These are phyloP conservation scores for Trichoderma parareesei DNA, from an alignment of 495 filamentous ascomycete species.

Conservation along the genomic window DNA sequence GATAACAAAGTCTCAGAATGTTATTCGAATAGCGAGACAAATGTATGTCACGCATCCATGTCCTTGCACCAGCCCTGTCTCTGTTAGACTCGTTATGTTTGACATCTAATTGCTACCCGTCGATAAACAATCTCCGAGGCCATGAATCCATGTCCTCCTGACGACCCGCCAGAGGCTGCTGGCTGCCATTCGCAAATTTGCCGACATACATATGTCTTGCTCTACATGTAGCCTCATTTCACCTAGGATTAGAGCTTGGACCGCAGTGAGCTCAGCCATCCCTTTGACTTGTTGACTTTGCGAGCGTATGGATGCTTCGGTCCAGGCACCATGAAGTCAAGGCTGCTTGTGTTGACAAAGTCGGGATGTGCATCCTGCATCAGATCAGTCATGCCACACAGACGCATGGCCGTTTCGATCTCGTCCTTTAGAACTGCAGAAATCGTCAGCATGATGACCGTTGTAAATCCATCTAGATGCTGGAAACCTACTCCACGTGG, in stretches of 20 bases:
- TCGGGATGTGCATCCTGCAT: conserved; percentile 11
- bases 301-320: conserved; percentile 22
- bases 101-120: no score
- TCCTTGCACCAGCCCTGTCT: no score
- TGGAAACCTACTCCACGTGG: conserved; percentile 41
- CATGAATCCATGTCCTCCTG: no score
- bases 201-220: no score
- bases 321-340: conserved; percentile 12
- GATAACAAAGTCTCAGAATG: no score
- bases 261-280: background rate
- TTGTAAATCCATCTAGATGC: background rate
- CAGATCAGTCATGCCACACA: conserved; percentile 26
- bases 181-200: no score
- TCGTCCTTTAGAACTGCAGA: conserved; percentile 26
- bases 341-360: conserved; percentile 11
- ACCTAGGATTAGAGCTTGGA: background rate
- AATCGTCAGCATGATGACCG: background rate
- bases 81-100: no score
- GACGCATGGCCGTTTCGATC: conserved; percentile 30
- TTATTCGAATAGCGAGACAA: no score
- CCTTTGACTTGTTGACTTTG: conserved; percentile 18
- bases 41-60: no score
- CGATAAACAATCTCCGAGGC: no score
- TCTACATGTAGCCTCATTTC: no score
- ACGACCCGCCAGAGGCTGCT: no score